A percentile compares a stretch with the other conserved stretches of the same genome.
Conservation (phyloP, 192 early-diverging fungal species). For the Umbelopsis isabellina region DNA sequence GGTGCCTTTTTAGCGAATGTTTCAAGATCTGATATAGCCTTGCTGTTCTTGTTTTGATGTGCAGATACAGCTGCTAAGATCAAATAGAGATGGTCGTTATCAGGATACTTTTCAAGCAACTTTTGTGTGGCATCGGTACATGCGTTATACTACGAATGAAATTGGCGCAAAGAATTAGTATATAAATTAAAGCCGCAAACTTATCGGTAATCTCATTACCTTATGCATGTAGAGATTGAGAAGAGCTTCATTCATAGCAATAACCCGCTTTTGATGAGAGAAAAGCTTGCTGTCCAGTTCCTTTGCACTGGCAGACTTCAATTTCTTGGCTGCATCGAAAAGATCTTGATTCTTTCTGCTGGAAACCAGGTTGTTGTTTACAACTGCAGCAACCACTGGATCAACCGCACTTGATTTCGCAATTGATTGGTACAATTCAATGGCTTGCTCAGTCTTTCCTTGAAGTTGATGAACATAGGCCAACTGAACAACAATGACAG, state of each 20-base stretch:
- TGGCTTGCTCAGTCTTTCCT: constrained; percentile 53
- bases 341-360: constrained; percentile 60
- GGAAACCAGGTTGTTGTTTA: constrained; percentile 69
- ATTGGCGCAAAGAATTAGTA: neutral
- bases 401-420: constrained; percentile 50
- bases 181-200: neutral
- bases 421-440: constrained; percentile 60
- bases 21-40: constrained; percentile 60
- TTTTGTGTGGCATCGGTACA: constrained; percentile 55
- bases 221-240: constrained; percentile 60
- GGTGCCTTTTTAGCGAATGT: constrained; percentile 43
- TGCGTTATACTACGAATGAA: constrained; percentile 43
- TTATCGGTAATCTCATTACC: constrained; percentile 27
- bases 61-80: constrained; percentile 59
- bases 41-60: constrained; percentile 58
- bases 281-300: constrained; percentile 64
- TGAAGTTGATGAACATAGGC: constrained; percentile 70
- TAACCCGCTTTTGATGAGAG: constrained; percentile 56
- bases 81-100: constrained; percentile 60
- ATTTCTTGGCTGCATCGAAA: constrained; percentile 59
- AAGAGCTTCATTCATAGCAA: constrained; percentile 67
- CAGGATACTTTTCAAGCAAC: constrained; percentile 61
- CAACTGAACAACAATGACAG: constrained; percentile 63
- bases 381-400: constrained; percentile 59
- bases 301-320: constrained; percentile 56